Evolutionary conservation across 2,329 filamentous ascomycete species (phyloP), one percentile per base, ranked within the genome.

Genomic region (Fonsecaea pugnacius): DNA sequence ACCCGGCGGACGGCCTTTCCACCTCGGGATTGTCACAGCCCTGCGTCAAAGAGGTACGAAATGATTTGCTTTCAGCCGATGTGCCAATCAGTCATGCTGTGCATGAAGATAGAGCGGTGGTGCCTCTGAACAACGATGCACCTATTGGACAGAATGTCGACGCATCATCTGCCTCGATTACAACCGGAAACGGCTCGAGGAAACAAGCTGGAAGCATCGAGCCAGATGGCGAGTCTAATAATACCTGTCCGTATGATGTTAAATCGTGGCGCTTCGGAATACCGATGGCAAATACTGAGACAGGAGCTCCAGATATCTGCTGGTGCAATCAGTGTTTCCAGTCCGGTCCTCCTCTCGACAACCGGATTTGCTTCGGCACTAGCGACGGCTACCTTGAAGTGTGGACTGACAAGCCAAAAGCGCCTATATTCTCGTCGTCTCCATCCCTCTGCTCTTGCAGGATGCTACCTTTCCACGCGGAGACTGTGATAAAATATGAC

Each of bases 291-390:
- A 36, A 59, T 36, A 27, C 56, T 21, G 40, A 59, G 24, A 59
- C 14, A 59, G 40, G 24, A 48, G 33, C 12, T 51, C 24, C 38
- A 50, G 21, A 59, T 33, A 59, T 59, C 8, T 59, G 56, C 40
- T 59, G 56, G 56, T 59, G 56, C 56, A 59, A 59, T 9, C 56
- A 59, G 40, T 59, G 56, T 35, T 59, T 59, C 33, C 56, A 27
- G 18, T 59, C n/a, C 40, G 56, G 18, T 48, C 27, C 56, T 14
- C 21, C 16, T 59, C 38, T 24, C 18, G 40, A 59, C 12, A 36
- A 59, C 56, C 38, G 56, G 38, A 36, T 59, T 10, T 59, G 56
- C 56, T 59, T 59, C 56, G 56, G 56, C 18, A 59, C 40, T 21
- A 50, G 40, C 56, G 56, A 59, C 40, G 56, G 56, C 40, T 59